Conservation (phyloP, 371 early-diverging fungal species). For the Umbelopsis sp. region DNA sequence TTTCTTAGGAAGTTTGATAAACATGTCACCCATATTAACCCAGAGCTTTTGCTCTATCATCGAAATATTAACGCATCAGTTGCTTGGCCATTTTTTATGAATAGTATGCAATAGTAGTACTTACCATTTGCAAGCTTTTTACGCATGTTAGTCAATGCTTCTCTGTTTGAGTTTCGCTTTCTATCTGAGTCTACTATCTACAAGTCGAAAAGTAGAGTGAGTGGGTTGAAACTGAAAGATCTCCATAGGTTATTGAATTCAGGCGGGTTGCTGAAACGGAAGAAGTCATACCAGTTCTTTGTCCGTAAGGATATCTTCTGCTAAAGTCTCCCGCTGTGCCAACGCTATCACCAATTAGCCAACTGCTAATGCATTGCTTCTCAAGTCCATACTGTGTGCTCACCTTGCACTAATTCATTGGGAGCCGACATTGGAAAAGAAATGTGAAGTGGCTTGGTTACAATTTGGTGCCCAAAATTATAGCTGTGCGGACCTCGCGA, state of each 20-base stretch:
- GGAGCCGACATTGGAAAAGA: neutral
- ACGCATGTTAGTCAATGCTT: constrained; percentile 53
- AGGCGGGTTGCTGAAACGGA: too few relatives aligned
- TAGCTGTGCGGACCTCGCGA: neutral
- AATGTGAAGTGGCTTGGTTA: neutral
- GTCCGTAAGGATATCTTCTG: constrained; percentile 64
- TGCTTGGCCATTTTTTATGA: neutral
- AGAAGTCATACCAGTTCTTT: constrained; percentile 53
- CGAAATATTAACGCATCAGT: neutral
- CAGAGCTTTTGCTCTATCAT: constrained; percentile 59
- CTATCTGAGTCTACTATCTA: constrained; percentile 68
- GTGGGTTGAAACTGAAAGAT: neutral
- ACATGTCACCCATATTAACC: constrained; percentile 70
- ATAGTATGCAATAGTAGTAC: neutral
- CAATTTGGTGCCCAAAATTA: neutral
- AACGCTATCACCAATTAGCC: constrained; percentile 34
- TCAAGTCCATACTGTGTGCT: neutral
- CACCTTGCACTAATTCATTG: constrained; percentile 4
- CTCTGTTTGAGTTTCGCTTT: constrained; percentile 61
- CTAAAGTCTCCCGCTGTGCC: constrained; percentile 57
- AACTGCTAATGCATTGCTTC: too few relatives aligned
- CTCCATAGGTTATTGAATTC: too few relatives aligned
- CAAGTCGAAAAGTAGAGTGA: neutral
- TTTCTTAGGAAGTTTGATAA: constrained; percentile 55
- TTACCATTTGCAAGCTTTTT: constrained; percentile 21